These are phyloP conservation scores for Perkinsus olseni DNA, from an alignment of 169 alveolate species.

Conservation along the genomic window DNA sequence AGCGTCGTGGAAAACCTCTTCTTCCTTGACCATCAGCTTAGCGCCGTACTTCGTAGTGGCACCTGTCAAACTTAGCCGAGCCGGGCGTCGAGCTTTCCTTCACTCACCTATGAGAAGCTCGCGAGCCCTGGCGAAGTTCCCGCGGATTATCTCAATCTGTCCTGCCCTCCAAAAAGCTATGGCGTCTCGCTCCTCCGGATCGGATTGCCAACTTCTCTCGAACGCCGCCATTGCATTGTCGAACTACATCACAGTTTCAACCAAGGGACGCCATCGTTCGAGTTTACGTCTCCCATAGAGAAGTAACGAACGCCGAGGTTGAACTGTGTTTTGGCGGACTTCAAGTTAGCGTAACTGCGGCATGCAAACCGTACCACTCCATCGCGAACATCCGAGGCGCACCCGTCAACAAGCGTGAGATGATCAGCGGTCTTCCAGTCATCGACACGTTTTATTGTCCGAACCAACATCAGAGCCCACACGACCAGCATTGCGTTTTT, in stretches of 20 bases:
- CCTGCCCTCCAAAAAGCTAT: slow-evolving; percentile 18
- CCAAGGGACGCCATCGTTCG: neutral
- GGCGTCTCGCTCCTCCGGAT: slow-evolving; percentile 23
- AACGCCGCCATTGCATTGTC: slow-evolving; percentile 18
- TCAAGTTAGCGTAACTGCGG: neutral
- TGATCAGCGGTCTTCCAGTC: neutral
- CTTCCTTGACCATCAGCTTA: slow-evolving; percentile 13
- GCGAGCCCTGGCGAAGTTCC: slow-evolving; percentile 1
- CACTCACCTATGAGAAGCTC: neutral
- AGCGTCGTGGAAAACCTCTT: slow-evolving; percentile 33
- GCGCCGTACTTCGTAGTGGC: slow-evolving; percentile 11
- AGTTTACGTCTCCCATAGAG: neutral
- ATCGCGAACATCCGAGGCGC: neutral
- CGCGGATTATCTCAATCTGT: slow-evolving; percentile 22
- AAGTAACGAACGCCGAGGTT: neutral
- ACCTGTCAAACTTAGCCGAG: no score
- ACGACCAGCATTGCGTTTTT: neutral
- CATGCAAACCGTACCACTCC: neutral
- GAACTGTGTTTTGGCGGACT: slow-evolving; percentile 3
- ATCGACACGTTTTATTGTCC: neutral
- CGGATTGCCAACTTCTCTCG: neutral
- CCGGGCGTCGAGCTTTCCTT: no score
- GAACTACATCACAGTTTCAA: neutral
- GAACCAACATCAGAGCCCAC: neutral
- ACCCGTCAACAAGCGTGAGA: neutral